Evolutionary conservation across 106 monocot genomes (phyloP), one percentile per base, ranked within the genome.

Genomic region (Acorus calamus): DNA sequence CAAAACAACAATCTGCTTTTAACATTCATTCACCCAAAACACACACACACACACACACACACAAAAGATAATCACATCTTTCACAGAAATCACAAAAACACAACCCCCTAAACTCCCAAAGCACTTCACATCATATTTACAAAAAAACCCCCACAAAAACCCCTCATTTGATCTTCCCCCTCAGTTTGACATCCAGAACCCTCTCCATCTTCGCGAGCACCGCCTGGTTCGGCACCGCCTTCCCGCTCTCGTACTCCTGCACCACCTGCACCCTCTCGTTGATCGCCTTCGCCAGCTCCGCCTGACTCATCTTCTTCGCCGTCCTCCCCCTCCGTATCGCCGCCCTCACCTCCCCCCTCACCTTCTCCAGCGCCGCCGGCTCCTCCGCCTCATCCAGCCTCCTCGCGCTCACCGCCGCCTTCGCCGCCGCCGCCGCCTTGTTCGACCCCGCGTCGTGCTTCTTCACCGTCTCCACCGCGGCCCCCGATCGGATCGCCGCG

Each of bases 241-340:
- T 82, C 3, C 87, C 92, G 73, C 74, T 80, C 78, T 92, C 92
- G 69, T 92, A 88, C 70, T 92, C 92, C 81, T 84, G 87, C 63
- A 92, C 92, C 53, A 92, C 84, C 77, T 84, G 92, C 71, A 67
- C 71, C 66, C 73, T 64, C 87, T 92, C 92, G 65, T 81, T 87
- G 64, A 87, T 82, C 57, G 42, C 57, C 81, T 87, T 92, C 46
- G 88, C 88, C 57, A 92, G 80, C 64, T 92, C 92, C 28, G 80
- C 84, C 75, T 88, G 92, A 79, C 92, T 85, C 84, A 82, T 80
- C 85, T 78, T 80, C 80, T 88, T 92, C 58, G 49, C 88, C 60
- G 80, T 2, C 78, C 85, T 58, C 67, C 88, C 92, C 84, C 71
- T 77, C 80, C 85, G 88, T 50, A 92, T 92, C 61, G 69, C 77